Conservation (phyloP, 139 green algal species). For the Pleodorina starrii region DNA sequence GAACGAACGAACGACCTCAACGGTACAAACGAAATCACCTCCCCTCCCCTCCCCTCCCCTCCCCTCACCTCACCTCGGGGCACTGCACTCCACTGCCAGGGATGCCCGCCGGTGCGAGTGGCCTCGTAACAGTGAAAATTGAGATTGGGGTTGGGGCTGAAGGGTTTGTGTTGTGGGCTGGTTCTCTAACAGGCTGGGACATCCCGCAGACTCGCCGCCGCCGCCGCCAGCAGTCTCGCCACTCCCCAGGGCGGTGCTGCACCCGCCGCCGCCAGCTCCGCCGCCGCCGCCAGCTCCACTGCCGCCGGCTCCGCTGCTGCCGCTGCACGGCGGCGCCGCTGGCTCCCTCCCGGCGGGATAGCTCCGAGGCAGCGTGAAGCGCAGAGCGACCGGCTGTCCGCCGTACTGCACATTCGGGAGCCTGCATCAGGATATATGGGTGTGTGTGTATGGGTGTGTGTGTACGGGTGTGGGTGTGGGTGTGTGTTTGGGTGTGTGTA, state of each 20-base stretch:
- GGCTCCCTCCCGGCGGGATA: conserved; percentile 22
- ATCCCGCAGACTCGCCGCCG: too few species aligned
- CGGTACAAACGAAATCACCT: background rate
- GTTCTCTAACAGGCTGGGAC: too few species aligned
- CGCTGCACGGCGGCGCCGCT: background rate
- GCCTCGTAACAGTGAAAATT: too few species aligned
- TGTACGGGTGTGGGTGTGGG: too few species aligned
- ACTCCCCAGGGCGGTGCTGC: too few species aligned
- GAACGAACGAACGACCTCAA: too few species aligned
- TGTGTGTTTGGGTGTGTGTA: too few species aligned
- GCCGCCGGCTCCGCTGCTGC: background rate
- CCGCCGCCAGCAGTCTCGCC: background rate
- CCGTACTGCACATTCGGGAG: background rate
- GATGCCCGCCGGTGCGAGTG: background rate
- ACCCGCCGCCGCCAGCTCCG: background rate
- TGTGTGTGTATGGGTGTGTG: too few species aligned
- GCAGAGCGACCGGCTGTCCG: conserved; percentile 22
- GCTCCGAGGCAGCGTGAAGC: conserved; percentile 16
- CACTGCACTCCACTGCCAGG: conserved; percentile 11
- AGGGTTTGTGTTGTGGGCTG: background rate
- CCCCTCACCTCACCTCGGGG: background rate
- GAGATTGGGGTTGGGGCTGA: too few species aligned
- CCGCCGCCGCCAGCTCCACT: background rate
- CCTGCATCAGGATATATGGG: background rate
- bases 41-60: too few species aligned